These are phyloP conservation scores for Centrapalus pauciflorus DNA, from an alignment of 129 eudicot genomes.

Conservation along the genomic window DNA sequence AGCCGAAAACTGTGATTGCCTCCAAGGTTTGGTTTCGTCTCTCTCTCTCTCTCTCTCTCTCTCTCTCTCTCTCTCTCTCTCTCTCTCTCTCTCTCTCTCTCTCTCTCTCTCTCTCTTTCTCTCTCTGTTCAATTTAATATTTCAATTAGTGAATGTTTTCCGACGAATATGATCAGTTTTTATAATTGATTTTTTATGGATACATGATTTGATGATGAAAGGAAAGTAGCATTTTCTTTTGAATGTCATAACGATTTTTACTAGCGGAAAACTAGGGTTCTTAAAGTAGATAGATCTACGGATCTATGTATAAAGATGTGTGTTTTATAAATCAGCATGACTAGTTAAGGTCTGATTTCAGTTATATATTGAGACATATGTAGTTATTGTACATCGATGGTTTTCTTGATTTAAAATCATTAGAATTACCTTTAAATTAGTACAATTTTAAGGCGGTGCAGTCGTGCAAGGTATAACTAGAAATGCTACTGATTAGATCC, in stretches of 20 bases:
- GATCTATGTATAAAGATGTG: background rate
- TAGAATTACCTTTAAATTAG: background rate
- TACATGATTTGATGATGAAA: slow-evolving; percentile 6
- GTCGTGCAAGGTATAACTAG: background rate
- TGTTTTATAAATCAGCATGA: background rate
- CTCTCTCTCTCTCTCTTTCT: background rate
- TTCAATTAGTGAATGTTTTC: slow-evolving; percentile 1
- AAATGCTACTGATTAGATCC: background rate
- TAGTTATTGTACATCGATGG: background rate
- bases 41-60: background rate
- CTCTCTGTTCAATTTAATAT: too few relatives aligned
- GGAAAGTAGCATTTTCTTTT: background rate
- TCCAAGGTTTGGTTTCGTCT: slow-evolving; percentile 51
- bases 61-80: background rate
- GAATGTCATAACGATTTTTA: background rate
- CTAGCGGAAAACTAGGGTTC: background rate
- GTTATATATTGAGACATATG: background rate
- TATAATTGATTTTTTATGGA: background rate
- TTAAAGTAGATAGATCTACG: background rate
- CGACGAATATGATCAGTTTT: background rate
- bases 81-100: background rate
- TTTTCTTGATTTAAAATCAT: background rate
- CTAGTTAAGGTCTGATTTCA: background rate
- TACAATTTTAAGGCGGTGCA: background rate
- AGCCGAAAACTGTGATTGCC: slow-evolving; percentile 68